These are phyloP conservation scores for Peziza echinospora DNA, from an alignment of 495 filamentous ascomycete species.

Conservation along the genomic window DNA sequence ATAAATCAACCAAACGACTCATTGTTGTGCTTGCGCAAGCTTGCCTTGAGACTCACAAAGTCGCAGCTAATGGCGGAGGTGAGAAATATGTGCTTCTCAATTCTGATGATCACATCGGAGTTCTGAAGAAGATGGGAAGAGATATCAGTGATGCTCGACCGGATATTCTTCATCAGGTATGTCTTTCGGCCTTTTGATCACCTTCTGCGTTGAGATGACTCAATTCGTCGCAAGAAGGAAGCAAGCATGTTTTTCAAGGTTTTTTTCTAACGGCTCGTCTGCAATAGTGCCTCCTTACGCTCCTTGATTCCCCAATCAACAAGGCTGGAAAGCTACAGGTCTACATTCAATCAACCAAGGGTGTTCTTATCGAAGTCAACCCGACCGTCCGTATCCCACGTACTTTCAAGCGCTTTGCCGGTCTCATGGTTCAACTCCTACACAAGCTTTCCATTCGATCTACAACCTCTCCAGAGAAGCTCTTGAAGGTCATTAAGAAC, in stretches of 20 bases:
- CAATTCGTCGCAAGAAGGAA: too few species aligned
- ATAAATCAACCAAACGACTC: slow-evolving; percentile 72
- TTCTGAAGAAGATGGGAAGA: slow-evolving; percentile 97
- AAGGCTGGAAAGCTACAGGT: slow-evolving; percentile 95
- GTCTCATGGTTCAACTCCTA: slow-evolving; percentile 95
- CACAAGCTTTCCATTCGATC: slow-evolving; percentile 91
- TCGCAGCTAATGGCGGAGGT: slow-evolving; percentile 54
- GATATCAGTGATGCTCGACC: slow-evolving; percentile 95
- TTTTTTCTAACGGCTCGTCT: slow-evolving; percentile 1
- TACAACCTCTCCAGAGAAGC: slow-evolving; percentile 86
- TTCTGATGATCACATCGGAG: slow-evolving; percentile 95
- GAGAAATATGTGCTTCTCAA: slow-evolving; percentile 94
- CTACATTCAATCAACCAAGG: slow-evolving; percentile 93
- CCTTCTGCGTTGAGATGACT: slow-evolving; percentile 1
- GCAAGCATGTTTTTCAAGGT: too few species aligned
- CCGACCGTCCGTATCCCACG: slow-evolving; percentile 89
- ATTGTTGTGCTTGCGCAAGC: slow-evolving; percentile 95
- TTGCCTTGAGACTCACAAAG: slow-evolving; percentile 89
- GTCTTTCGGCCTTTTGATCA: slow-evolving; percentile 11
- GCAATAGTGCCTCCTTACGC: slow-evolving; percentile 83
- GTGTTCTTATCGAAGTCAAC: slow-evolving; percentile 91
- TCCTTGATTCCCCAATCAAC: slow-evolving; percentile 94
- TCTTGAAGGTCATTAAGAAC: slow-evolving; percentile 92
- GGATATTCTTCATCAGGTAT: slow-evolving; percentile 95
- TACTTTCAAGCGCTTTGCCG: slow-evolving; percentile 96